Conservation (phyloP, 2,329 filamentous ascomycete species). For the Didymella glomerata region DNA sequence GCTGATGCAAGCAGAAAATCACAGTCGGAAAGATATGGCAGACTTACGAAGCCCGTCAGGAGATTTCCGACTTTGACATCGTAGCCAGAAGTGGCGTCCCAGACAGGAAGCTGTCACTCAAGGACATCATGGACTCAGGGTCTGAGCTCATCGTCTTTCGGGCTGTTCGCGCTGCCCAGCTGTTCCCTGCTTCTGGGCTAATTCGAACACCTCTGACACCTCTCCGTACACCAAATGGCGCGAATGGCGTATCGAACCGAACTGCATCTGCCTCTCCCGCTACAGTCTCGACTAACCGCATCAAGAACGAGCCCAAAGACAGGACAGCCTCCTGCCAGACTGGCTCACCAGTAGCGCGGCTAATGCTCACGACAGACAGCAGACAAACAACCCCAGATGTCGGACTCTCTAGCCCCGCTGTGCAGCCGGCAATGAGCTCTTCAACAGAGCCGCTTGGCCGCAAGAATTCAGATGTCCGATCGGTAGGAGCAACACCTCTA, state of each 20-base stretch:
- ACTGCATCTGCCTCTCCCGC: neutral
- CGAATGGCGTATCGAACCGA: too few species aligned
- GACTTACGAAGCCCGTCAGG: constrained; percentile 24
- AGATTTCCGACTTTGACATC: constrained; percentile 27
- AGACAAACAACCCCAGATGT: neutral
- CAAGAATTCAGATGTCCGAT: neutral
- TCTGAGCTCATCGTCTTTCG: constrained; percentile 6
- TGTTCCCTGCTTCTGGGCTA: neutral
- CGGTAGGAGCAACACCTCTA: neutral
- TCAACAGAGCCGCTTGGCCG: neutral
- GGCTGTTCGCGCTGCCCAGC: neutral
- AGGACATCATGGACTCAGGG: constrained; percentile 1
- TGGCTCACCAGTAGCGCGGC: neutral
- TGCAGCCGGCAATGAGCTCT: neutral
- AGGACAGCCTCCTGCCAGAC: too few species aligned
- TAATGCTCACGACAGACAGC: neutral
- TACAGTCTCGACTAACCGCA: neutral
- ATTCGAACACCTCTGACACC: neutral
- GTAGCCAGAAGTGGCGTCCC: constrained; percentile 23
- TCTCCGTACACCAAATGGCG: neutral
- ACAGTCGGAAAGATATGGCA: constrained; percentile 29
- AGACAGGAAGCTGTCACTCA: neutral
- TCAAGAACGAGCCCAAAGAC: neutral
- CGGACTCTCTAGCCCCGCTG: neutral
- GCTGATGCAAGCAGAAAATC: constrained; percentile 30